These are phyloP conservation scores for Saturnispora saitoi DNA, from an alignment of 805 yeast genomes.

Conservation along the genomic window DNA sequence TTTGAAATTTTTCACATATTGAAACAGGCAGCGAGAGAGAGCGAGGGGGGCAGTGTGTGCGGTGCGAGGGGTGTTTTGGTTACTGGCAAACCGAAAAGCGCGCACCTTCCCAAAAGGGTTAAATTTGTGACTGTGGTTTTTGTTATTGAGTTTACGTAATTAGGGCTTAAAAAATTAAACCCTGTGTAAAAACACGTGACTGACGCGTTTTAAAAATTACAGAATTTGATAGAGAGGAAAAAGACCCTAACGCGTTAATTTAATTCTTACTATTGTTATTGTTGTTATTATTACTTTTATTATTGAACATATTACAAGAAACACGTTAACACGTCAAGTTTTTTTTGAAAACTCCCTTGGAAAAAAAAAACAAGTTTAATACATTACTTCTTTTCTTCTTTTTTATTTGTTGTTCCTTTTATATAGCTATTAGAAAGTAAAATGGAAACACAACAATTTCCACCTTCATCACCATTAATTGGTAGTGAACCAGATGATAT, in stretches of 20 bases:
- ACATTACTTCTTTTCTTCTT: background rate
- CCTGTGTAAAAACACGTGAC: background rate
- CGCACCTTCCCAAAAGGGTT: background rate
- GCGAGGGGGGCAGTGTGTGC: background rate
- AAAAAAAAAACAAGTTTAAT: no score
- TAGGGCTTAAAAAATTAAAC: background rate
- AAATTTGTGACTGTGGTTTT: background rate
- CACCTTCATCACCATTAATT: constrained; percentile 30
- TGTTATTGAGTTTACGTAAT: background rate
- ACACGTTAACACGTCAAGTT: background rate
- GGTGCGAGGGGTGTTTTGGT: background rate
- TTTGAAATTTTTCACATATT: constrained; percentile 7
- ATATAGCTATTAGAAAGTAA: background rate
- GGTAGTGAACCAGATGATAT: constrained; percentile 6
- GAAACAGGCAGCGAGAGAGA: background rate
- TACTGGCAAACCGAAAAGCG: background rate
- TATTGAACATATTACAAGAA: background rate
- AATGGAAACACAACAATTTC: constrained; percentile 19
- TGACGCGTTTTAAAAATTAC: background rate
- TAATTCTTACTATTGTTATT: no score
- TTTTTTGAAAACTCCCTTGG: background rate
- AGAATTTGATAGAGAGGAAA: no score
- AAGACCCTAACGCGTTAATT: no score
- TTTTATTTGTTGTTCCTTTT: background rate
- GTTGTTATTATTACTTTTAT: no score